Percentiles rank a stretch among this genome's conserved stretches.
Evolutionary conservation across 768 basidiomycete genomes (phyloP).

Genomic region (Phanerodontia chrysosporium): DNA sequence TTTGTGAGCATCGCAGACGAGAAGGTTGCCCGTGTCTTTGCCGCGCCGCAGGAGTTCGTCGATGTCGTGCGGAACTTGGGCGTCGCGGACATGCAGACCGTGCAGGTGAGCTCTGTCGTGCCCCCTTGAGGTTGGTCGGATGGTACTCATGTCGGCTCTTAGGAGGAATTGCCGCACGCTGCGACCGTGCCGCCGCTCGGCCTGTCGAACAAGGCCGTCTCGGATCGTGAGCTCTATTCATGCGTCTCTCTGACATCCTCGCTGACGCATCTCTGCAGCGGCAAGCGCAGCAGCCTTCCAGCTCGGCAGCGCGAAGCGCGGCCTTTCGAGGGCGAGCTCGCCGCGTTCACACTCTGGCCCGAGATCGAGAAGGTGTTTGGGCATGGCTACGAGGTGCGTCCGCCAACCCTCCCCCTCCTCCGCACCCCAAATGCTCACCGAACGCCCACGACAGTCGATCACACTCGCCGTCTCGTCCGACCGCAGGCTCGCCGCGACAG

Average conservation of each 20-base stretch:
- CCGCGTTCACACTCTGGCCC: conserved; percentile 89
- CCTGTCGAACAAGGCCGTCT: conserved; percentile 89
- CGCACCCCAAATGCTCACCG: background rate
- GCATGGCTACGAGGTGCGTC: conserved; percentile 87
- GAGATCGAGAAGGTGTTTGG: conserved; percentile 97
- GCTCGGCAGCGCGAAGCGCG: conserved; percentile 23
- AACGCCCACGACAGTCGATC: conserved; percentile 55
- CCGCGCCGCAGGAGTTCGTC: conserved; percentile 82
- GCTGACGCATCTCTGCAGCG: background rate
- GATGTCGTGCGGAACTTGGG: conserved; percentile 50
- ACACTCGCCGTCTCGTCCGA: conserved; percentile 72
- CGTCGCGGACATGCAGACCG: conserved; percentile 43
- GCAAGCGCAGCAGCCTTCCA: background rate
- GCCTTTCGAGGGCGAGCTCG: conserved; percentile 89
- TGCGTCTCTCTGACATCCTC: background rate
- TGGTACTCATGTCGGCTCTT: background rate
- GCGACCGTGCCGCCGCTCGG: conserved; percentile 93
- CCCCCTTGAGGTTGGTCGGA: background rate
- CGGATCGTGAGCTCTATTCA: conserved; percentile 45
- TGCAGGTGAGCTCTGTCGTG: conserved; percentile 38
- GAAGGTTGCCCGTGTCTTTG: conserved; percentile 91
- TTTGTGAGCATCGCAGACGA: conserved; percentile 95
- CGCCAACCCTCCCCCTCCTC: too few species aligned
- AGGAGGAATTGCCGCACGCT: conserved; percentile 64
- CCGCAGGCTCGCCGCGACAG: conserved; percentile 72